Evolutionary conservation across 2,329 filamentous ascomycete genomes (phyloP), one percentile per base, ranked within the genome.

Genomic region (Botrytis pseudocinerea): DNA sequence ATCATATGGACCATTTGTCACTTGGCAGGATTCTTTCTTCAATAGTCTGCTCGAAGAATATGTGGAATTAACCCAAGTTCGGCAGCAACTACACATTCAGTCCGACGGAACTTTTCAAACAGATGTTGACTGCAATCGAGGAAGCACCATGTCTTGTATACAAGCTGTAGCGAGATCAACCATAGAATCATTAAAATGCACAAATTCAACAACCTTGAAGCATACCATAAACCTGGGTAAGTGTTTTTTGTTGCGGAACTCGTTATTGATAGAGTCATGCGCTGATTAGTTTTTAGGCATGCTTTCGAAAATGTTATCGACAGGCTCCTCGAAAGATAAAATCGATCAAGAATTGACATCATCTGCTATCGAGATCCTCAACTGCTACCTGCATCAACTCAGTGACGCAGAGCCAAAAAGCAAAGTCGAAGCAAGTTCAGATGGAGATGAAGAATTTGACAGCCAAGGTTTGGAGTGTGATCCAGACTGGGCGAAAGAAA

Each of bases 21-120:
- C 83, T 20, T 89, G 90, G 90, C 86, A 89, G 74, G 86, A 85
- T 75, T 84, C 82, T 32, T 84, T 91, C 46, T 89, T 90, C 76
- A 84, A 85, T 71, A 86, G 88, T 73, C 84, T 89, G 35, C 80
- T 90, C 59, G 83, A 87, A 12, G 88, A 91, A 75, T 90, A 88
- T 77, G 82, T 86, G 12, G 69, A 73, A 9, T 72, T 75, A 42
- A 79, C 48, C 28, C 79, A 63, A 61, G 66, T 42, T 42, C 38
- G 42, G 28, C 70, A 40, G 75, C 79, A 61, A 65, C 18, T 76
- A 44, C 74, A 78, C 10, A 71, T 69, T 54, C 46, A 70, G n/a
- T 60, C 63, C 20, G 68, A 62, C 69, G 32, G 57, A 63, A 14
- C 60, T 25, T 62, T 62, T 14, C 75, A 75, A 40, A 57, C 71